Evolutionary conservation across 495 filamentous ascomycete genomes (phyloP).

Genomic region (Penicillium steckii): DNA sequence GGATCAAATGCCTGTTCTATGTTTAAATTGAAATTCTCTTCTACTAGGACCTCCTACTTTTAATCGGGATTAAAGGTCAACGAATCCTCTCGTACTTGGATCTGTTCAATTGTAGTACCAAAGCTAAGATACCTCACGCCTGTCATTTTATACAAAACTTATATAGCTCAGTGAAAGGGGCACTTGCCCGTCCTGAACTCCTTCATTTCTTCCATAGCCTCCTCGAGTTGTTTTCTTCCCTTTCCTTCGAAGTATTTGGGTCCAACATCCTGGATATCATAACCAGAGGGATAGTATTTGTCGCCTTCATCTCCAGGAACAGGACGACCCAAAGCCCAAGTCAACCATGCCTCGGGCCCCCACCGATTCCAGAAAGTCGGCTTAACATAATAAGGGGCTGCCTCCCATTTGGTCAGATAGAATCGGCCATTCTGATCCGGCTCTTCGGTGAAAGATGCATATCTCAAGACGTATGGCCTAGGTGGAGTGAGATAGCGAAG

Average conservation of each 20-base stretch:
- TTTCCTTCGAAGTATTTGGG: conserved; percentile 56
- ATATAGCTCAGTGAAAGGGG: conserved; percentile 43
- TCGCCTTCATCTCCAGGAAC: conserved; percentile 59
- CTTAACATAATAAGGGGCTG: conserved; percentile 59
- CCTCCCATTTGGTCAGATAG: conserved; percentile 48
- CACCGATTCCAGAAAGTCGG: conserved; percentile 62
- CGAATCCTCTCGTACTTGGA: background rate
- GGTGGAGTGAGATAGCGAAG: conserved; percentile 58
- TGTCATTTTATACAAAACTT: no score
- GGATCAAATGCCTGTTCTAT: background rate
- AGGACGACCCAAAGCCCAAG: conserved; percentile 53
- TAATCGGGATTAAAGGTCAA: background rate
- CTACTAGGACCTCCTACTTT: no score
- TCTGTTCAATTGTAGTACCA: no score
- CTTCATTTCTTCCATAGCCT: conserved; percentile 41
- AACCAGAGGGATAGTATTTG: conserved; percentile 58
- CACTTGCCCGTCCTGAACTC: conserved; percentile 48
- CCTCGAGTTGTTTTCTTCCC: conserved; percentile 40
- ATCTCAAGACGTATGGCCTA: conserved; percentile 45
- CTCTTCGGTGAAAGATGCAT: conserved; percentile 36
- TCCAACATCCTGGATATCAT: conserved; percentile 56
- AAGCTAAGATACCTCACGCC: no score
- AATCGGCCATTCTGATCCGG: conserved; percentile 51
- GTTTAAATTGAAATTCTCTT: no score
- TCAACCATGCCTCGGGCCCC: conserved; percentile 53